phyloP scores from a whole-genome alignment of 176 grass and related monocot species.

The Avena sativa region DNA sequence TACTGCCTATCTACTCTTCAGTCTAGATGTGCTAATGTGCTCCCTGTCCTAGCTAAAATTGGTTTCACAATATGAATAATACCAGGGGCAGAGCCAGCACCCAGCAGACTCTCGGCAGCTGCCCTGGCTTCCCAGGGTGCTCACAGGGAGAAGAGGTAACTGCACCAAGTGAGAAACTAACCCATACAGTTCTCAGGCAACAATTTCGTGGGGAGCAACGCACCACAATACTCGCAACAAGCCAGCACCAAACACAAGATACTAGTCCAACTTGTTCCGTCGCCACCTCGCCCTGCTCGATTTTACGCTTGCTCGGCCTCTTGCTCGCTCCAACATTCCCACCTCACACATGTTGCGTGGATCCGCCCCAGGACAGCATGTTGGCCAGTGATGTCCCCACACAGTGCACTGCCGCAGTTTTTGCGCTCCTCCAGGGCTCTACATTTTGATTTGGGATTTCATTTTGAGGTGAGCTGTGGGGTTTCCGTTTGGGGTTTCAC shows the following conservation, averaged over 20 bases:
- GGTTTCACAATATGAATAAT: background rate
- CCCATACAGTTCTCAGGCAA: background rate
- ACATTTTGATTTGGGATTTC: background rate
- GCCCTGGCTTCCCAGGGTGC: background rate
- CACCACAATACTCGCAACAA: background rate
- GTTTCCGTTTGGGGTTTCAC: background rate
- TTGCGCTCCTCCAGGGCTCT: background rate
- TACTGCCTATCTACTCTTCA: background rate
- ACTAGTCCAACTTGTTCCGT: background rate
- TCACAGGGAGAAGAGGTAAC: background rate
- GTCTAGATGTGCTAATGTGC: background rate
- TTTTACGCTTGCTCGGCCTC: background rate
- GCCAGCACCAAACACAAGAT: background rate
- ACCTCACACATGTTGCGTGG: background rate
- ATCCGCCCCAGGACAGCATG: background rate
- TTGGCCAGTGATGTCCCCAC: background rate
- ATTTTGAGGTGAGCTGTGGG: background rate
- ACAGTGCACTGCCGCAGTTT: background rate
- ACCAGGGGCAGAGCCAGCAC: constrained; percentile 11
- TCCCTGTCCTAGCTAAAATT: background rate
- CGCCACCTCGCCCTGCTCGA: background rate
- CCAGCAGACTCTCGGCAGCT: background rate
- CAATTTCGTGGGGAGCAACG: background rate
- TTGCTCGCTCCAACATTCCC: background rate
- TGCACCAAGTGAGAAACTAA: background rate